Evolutionary conservation across 306 rosid species (phyloP).

Genomic region (Elaeagnus macrophylla): DNA sequence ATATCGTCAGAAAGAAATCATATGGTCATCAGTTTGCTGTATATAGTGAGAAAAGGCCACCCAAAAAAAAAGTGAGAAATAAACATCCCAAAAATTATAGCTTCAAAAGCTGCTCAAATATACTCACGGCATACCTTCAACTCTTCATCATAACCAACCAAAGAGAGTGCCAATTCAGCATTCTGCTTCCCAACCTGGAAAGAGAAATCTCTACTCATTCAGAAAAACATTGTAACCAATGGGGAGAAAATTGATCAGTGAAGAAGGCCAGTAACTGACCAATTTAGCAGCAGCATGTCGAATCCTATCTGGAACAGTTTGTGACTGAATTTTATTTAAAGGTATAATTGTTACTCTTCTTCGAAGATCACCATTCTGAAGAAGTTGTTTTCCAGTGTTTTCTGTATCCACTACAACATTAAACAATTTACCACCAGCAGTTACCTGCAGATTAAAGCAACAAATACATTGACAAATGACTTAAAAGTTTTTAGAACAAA

Average conservation of each 20-base stretch:
- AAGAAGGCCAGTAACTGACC: conserved; percentile 41
- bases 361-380: conserved; percentile 80
- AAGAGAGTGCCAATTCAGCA: conserved; percentile 73
- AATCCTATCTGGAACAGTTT: conserved; percentile 40
- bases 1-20: no score
- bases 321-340: conserved; percentile 73
- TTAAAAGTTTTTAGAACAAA: not conserved
- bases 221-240: conserved; percentile 9
- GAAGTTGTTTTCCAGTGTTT: conserved; percentile 75
- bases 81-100: no score
- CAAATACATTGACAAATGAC: conserved; percentile 4
- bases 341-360: conserved; percentile 96
- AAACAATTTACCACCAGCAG: conserved; percentile 92
- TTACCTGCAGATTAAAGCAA: conserved; percentile 43
- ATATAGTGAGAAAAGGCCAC: no score
- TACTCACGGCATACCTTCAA: conserved; percentile 44
- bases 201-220: conserved; percentile 18
- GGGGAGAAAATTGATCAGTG: not conserved
- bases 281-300: conserved; percentile 58
- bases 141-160: conserved; percentile 83
- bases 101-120: no score
- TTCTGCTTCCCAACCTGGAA: conserved; percentile 83
- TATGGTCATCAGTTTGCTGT: no score
- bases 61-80: no score
- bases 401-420: conserved; percentile 92